These are phyloP conservation scores for Fusarium piperis DNA, from an alignment of 2,329 filamentous ascomycete genomes.

Conservation along the genomic window DNA sequence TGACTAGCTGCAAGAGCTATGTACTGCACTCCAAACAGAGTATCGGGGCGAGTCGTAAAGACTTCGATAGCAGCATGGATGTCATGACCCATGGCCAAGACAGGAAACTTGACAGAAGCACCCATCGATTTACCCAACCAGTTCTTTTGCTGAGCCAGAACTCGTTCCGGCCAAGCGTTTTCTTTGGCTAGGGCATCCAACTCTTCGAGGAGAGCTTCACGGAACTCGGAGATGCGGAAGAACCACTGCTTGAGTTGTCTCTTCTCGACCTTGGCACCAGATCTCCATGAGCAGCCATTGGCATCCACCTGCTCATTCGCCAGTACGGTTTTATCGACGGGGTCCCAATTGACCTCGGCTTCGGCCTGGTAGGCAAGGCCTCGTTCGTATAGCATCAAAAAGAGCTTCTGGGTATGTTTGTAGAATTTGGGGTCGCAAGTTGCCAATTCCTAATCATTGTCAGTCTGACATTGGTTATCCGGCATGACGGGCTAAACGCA, in stretches of 20 bases:
- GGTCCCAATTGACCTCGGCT: slow-evolving; percentile 89
- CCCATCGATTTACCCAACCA: slow-evolving; percentile 87
- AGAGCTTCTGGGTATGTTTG: slow-evolving; percentile 88
- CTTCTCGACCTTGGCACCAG: slow-evolving; percentile 85
- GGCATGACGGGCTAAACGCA: slow-evolving; percentile 56
- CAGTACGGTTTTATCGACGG: slow-evolving; percentile 86
- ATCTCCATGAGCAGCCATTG: slow-evolving; percentile 86
- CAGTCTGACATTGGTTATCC: not conserved
- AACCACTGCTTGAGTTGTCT: slow-evolving; percentile 88
- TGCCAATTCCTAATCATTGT: slow-evolving; percentile 72
- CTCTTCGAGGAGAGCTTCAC: slow-evolving; percentile 76
- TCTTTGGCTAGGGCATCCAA: slow-evolving; percentile 71
- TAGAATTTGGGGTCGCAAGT: slow-evolving; percentile 89
- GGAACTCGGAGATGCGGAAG: slow-evolving; percentile 82
- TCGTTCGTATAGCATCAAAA: slow-evolving; percentile 77
- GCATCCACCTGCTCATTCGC: slow-evolving; percentile 95
- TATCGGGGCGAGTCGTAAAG: slow-evolving; percentile 87
- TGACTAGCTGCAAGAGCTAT: slow-evolving; percentile 80
- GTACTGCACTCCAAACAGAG: slow-evolving; percentile 88
- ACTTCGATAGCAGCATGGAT: slow-evolving; percentile 68
- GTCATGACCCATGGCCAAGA: slow-evolving; percentile 57
- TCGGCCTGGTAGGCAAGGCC: slow-evolving; percentile 86
- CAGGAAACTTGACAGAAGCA: slow-evolving; percentile 75
- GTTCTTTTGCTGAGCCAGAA: slow-evolving; percentile 84
- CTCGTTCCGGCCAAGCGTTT: slow-evolving; percentile 82